Percentiles rank a stretch among this genome's conserved stretches.
These are phyloP conservation scores for Phytophthora pini DNA, from an alignment of 352 stramenopile species.

Conservation along the genomic window DNA sequence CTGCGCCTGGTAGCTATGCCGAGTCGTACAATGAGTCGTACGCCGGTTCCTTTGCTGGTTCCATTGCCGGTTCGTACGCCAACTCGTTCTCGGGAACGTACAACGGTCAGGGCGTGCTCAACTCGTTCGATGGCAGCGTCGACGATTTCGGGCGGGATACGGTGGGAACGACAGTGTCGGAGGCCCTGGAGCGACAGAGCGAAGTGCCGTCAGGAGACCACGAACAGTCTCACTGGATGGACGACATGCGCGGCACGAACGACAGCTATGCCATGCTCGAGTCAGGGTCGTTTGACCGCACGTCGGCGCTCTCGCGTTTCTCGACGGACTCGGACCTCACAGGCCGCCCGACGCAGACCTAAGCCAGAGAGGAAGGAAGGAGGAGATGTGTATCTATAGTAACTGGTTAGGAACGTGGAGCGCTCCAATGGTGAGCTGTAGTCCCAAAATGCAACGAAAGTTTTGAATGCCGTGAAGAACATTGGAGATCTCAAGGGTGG, in stretches of 20 bases:
- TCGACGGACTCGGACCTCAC: slow-evolving; percentile 74
- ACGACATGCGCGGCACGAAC: slow-evolving; percentile 81
- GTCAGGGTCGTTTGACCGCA: slow-evolving; percentile 72
- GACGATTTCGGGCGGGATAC: slow-evolving; percentile 49
- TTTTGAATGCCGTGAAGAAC: slow-evolving; percentile 29
- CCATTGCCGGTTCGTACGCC: slow-evolving; percentile 46
- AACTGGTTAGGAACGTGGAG: slow-evolving; percentile 37
- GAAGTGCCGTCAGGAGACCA: slow-evolving; percentile 29
- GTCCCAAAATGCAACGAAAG: slow-evolving; percentile 27
- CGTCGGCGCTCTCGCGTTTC: slow-evolving; percentile 75
- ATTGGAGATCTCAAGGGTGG: too few relatives aligned
- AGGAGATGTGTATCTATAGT: slow-evolving; percentile 52
- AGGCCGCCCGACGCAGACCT: slow-evolving; percentile 39
- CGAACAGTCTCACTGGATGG: slow-evolving; percentile 73
- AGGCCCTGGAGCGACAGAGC: slow-evolving; percentile 34
- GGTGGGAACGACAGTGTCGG: slow-evolving; percentile 37
- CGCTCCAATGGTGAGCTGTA: slow-evolving; percentile 10
- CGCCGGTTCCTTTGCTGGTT: slow-evolving; percentile 40
- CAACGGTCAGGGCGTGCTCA: slow-evolving; percentile 58
- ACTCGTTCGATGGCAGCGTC: slow-evolving; percentile 58
- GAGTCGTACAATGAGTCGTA: slow-evolving; percentile 73
- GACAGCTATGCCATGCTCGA: slow-evolving; percentile 88
- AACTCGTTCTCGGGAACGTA: slow-evolving; percentile 52
- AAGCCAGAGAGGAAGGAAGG: slow-evolving; percentile 29
- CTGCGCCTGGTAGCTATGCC: slow-evolving; percentile 48